These are phyloP conservation scores for Penicillium polonicum DNA, from an alignment of 2,329 filamentous ascomycete species.

Conservation along the genomic window DNA sequence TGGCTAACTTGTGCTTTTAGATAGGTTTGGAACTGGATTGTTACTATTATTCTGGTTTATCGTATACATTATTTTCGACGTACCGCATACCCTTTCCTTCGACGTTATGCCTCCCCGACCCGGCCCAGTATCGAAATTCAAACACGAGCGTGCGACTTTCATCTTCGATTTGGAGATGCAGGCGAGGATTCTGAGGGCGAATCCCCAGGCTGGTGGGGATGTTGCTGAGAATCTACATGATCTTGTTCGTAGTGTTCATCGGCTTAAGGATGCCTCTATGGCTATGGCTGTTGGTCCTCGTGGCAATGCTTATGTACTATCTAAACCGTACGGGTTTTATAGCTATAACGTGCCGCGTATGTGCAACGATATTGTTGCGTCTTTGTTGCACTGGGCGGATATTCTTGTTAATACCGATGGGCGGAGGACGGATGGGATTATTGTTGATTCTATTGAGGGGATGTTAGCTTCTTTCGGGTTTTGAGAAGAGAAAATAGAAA, in stretches of 20 bases:
- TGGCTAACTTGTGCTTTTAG: slow-evolving; percentile 4
- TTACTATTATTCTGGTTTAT: not conserved
- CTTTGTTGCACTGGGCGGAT: slow-evolving; percentile 8
- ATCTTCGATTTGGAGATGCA: not conserved
- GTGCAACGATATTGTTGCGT: slow-evolving; percentile 1
- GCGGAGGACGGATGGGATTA: slow-evolving; percentile 2
- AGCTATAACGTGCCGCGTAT: not conserved
- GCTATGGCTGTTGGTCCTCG: not conserved
- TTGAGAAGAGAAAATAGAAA: not conserved
- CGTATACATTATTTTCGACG: not conserved
- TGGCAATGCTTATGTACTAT: not conserved
- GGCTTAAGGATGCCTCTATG: not conserved
- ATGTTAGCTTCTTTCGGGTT: not conserved
- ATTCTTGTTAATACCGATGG: slow-evolving; percentile 5
- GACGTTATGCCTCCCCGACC: not conserved
- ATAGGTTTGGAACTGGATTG: not conserved
- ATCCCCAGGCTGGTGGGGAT: slow-evolving; percentile 13
- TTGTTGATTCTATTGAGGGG: not conserved
- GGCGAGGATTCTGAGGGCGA: not conserved
- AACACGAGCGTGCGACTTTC: not conserved
- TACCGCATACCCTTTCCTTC: not conserved
- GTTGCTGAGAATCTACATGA: slow-evolving; percentile 9
- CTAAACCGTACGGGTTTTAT: slow-evolving; percentile 4
- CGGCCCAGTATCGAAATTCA: not conserved
- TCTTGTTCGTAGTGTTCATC: slow-evolving; percentile 4